Percentiles rank a stretch among this genome's conserved stretches.
Evolutionary conservation across 1,139 yeast species (phyloP).

Genomic region (Yamadazyma oceani): DNA sequence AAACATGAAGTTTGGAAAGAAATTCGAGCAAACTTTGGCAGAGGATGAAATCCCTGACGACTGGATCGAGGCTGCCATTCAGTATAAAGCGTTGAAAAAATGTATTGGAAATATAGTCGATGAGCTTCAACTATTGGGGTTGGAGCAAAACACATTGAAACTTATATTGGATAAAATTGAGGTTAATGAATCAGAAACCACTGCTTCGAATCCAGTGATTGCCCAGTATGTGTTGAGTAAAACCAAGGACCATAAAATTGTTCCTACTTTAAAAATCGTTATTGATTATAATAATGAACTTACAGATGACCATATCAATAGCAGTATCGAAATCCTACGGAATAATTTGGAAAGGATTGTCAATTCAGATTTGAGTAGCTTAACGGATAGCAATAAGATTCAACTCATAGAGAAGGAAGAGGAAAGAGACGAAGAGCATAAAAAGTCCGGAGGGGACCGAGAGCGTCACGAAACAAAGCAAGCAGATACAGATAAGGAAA

Average conservation of each 20-base stretch:
- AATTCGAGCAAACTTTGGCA: slow-evolving; percentile 59
- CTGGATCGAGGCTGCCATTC: slow-evolving; percentile 70
- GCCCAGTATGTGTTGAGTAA: slow-evolving; percentile 45
- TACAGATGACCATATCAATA: slow-evolving; percentile 39
- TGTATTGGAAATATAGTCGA: slow-evolving; percentile 61
- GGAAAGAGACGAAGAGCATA: too few relatives aligned
- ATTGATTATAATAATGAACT: slow-evolving; percentile 33
- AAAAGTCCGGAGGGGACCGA: neutral
- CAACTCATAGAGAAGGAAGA: neutral
- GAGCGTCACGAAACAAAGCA: too few relatives aligned
- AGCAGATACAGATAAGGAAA: too few relatives aligned
- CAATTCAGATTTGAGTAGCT: slow-evolving; percentile 17
- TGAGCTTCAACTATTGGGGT: slow-evolving; percentile 56
- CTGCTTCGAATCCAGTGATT: slow-evolving; percentile 36
- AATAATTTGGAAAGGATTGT: slow-evolving; percentile 31
- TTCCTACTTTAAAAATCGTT: slow-evolving; percentile 40
- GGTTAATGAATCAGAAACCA: slow-evolving; percentile 35
- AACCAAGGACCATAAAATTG: slow-evolving; percentile 23
- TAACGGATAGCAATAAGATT: slow-evolving; percentile 11
- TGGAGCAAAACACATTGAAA: slow-evolving; percentile 49
- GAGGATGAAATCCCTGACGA: slow-evolving; percentile 65
- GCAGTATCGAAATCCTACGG: slow-evolving; percentile 33
- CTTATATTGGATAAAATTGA: slow-evolving; percentile 40
- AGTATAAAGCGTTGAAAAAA: slow-evolving; percentile 69
- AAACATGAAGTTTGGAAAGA: slow-evolving; percentile 71